Base-by-base conservation (phyloP, 345 rosid genomes). In the Arabis hirsuta region DNA sequence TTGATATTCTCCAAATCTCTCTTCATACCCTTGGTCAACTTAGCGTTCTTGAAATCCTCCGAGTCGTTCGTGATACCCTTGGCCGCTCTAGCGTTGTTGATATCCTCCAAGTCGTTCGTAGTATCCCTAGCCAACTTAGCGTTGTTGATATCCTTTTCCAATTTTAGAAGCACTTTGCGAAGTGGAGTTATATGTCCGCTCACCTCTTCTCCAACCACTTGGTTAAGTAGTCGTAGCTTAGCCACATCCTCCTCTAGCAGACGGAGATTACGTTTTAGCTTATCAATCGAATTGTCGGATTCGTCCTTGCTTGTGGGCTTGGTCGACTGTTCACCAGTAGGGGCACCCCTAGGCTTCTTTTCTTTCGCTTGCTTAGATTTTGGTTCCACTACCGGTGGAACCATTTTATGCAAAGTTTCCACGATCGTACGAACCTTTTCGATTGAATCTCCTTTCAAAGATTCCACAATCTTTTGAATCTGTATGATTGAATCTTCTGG, bases 1-100 rank as follows among this genome's bases (percentile, higher is more conserved):
- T 71, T 72, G 71, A 75, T 44, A 8, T 64, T 73, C 5, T 60
- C 73, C 62, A 74, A 14, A 0, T 66, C 78, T 13, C 51, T 67
- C 73, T 58, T 51, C 38, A 43, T 34, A n/a, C 73, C 68, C 8
- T 16, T 55, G 42, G 77, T 72, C 38, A 34, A 34, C 38, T 34
- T 34, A 29, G 5, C 24, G 24, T 22, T 22, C 24, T 22, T 22
- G 24, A 22, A 1, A 22, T 22, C 32, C 32, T 29, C 36, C 36
- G 8, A 5, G 36, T 5, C 36, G 4, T 32, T 5, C 36, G 4
- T 32, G 6, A 2, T 5, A 27, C 29, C 29, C 29, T 27, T 27
- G 29, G 29, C 4, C 59, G 65, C 46, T 44, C 31, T 20, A 22
- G 13, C 9, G 19, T 12, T 52, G 12, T 45, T 2, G 50, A 62